Conservation (phyloP, 192 early-diverging fungal species). For the Backusella morwellensis region DNA sequence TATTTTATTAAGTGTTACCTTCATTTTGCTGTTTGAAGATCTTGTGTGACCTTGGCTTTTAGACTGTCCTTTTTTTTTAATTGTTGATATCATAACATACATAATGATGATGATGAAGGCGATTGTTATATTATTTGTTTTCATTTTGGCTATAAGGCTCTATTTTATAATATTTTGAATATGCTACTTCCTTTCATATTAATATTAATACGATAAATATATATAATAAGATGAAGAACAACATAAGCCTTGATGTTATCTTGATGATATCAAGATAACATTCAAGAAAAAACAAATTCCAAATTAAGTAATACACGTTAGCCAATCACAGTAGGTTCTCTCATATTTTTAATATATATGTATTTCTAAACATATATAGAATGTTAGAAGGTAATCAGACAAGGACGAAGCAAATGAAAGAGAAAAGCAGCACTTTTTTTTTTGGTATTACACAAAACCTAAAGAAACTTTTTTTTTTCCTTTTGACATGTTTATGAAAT, state of each 20-base stretch:
- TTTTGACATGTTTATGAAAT: constrained; percentile 1
- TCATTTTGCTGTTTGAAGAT: not conserved
- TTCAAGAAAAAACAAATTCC: not conserved
- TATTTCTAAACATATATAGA: not conserved
- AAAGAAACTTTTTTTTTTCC: not conserved
- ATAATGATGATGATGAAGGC: too few relatives aligned
- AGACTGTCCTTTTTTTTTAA: not conserved
- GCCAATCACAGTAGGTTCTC: not conserved
- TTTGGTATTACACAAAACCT: not conserved
- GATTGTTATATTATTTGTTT: too few relatives aligned
- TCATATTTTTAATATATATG: not conserved
- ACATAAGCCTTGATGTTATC: not conserved
- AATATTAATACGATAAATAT: too few relatives aligned
- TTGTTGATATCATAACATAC: too few relatives aligned
- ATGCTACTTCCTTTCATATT: too few relatives aligned
- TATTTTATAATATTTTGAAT: too few relatives aligned
- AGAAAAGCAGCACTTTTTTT: not conserved
- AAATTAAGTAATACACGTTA: not conserved
- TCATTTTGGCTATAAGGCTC: too few relatives aligned
- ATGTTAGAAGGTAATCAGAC: not conserved
- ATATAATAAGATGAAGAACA: too few relatives aligned
- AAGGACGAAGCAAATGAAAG: not conserved
- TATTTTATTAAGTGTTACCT: not conserved
- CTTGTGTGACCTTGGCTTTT: not conserved
- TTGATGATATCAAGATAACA: not conserved